A percentile compares a stretch with the other conserved stretches of the same genome.
phyloP scores from a whole-genome alignment of 2,329 filamentous ascomycete species.

The Xylariaceae sp. region DNA sequence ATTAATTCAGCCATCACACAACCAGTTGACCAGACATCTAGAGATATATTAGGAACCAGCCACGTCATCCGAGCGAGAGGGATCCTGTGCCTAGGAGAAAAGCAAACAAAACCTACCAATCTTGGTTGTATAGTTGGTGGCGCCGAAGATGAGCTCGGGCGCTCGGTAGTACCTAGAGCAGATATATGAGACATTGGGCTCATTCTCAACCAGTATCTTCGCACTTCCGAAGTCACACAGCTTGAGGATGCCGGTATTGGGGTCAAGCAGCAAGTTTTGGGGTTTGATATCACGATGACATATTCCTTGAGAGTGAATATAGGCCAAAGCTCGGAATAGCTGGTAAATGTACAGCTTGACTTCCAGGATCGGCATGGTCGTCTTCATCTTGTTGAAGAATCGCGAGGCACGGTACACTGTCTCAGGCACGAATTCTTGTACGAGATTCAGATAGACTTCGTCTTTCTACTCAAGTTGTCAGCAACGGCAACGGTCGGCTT shows the following conservation, averaged over 20 bases:
- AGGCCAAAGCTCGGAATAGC: constrained; percentile 94
- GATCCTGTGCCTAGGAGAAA: too few relatives aligned
- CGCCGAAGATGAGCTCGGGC: constrained; percentile 95
- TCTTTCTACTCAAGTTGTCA: constrained; percentile 63
- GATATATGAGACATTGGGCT: constrained; percentile 99
- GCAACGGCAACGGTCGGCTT: not conserved
- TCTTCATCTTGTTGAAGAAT: constrained; percentile 99
- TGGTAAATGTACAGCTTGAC: constrained; percentile 99
- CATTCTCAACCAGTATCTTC: constrained; percentile 97
- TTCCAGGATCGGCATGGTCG: constrained; percentile 97
- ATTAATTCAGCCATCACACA: constrained; percentile 99
- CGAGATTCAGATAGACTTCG: constrained; percentile 96
- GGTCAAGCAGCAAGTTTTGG: constrained; percentile 93
- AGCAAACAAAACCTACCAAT: constrained; percentile 66
- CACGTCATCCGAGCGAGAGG: too few relatives aligned
- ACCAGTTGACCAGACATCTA: constrained; percentile 98
- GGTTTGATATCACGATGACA: constrained; percentile 99
- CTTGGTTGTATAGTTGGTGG: constrained; percentile 99
- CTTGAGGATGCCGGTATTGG: constrained; percentile 86
- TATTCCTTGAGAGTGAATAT: constrained; percentile 98
- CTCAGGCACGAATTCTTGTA: constrained; percentile 97
- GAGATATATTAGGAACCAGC: constrained; percentile 7
- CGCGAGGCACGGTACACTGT: constrained; percentile 96
- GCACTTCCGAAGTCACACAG: constrained; percentile 98
- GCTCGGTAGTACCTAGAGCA: constrained; percentile 98